These are phyloP conservation scores for Fonsecaea monophora DNA, from an alignment of 2,329 filamentous ascomycete genomes.

Conservation along the genomic window DNA sequence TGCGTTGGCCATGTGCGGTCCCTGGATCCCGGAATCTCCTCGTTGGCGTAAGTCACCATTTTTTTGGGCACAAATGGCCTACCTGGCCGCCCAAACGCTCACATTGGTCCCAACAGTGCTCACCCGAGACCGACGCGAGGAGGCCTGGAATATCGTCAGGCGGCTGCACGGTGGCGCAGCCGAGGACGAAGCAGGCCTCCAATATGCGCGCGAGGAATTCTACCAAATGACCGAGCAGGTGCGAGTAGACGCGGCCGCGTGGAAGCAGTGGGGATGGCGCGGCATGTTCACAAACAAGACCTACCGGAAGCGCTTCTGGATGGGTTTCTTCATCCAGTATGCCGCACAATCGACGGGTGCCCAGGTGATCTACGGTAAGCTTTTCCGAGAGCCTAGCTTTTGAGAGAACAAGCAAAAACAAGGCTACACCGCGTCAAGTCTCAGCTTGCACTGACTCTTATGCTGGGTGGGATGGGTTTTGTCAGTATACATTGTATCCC, in stretches of 20 bases:
- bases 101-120: conserved; percentile 37
- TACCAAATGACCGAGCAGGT: conserved; percentile 38
- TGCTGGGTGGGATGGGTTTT: background rate
- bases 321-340: conserved; percentile 37
- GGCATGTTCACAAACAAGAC: conserved; percentile 33
- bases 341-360: conserved; percentile 35
- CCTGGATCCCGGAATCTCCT: conserved; percentile 56
- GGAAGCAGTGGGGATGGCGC: conserved; percentile 29
- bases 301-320: conserved; percentile 36
- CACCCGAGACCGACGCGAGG: conserved; percentile 53
- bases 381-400: too few species aligned
- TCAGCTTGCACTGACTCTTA: conserved; percentile 7
- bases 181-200: conserved; percentile 22
- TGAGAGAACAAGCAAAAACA: background rate
- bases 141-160: conserved; percentile 54
- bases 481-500: conserved; percentile 30
- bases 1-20: conserved; percentile 50
- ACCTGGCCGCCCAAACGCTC: background rate
- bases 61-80: background rate
- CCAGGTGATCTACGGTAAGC: conserved; percentile 46
- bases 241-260: conserved; percentile 28
- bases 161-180: conserved; percentile 46
- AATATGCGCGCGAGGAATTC: conserved; percentile 36
- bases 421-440: conserved; percentile 3
- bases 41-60: conserved; percentile 51